Evolutionary conservation across 2,329 filamentous ascomycete genomes (phyloP).

Genomic region (Colletotrichum kahawae): DNA sequence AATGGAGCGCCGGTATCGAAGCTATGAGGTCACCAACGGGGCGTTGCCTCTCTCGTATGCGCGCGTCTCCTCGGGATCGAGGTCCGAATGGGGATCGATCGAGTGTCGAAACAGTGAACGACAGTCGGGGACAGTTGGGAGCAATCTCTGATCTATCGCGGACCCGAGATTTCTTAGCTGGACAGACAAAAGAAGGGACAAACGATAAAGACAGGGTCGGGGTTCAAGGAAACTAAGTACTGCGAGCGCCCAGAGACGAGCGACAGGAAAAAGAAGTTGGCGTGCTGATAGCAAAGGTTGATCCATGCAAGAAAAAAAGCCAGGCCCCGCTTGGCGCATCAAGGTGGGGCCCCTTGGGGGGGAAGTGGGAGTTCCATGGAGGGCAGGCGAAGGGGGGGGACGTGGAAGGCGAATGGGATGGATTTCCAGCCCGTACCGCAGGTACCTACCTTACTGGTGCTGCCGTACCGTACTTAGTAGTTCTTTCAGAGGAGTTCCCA

Average conservation of each 20-base stretch:
- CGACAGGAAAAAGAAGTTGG: constrained; percentile 16
- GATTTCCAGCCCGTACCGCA: background rate
- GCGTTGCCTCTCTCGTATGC: background rate
- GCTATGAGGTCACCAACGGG: constrained; percentile 10
- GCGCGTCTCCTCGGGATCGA: background rate
- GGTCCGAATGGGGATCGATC: background rate
- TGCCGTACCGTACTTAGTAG: background rate
- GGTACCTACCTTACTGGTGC: too few relatives aligned
- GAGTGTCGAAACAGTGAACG: background rate
- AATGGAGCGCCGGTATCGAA: background rate
- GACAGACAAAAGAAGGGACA: background rate
- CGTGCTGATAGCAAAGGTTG: constrained; percentile 18
- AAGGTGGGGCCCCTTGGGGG: background rate
- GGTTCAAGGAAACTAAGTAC: constrained; percentile 18
- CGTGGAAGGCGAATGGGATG: background rate
- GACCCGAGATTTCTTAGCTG: background rate
- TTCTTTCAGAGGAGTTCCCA: background rate
- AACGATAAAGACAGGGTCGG: constrained; percentile 8
- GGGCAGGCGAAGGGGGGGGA: background rate
- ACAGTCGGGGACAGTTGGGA: background rate
- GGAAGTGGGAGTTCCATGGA: background rate
- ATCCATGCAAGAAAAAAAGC: constrained; percentile 19
- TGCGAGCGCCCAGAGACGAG: background rate
- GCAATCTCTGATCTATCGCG: background rate
- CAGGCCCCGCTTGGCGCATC: constrained; percentile 10